Evolutionary conservation across 768 basidiomycete genomes (phyloP), one percentile per base, ranked within the genome.

Genomic region (Amanita pallidorosea): DNA sequence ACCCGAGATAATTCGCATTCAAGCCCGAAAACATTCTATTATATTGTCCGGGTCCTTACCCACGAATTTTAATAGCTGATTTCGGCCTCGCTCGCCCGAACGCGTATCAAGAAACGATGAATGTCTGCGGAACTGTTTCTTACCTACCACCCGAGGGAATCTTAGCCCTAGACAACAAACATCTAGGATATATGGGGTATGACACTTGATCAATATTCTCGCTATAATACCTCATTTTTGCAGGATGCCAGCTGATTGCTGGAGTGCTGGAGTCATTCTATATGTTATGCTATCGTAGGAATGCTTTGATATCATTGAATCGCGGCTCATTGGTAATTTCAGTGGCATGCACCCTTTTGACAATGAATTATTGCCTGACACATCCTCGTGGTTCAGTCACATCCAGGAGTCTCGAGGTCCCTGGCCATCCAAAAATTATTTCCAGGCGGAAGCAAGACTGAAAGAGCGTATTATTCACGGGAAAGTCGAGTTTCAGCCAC

Each of bases 171-270:
- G 85, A 89, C 57, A 72, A 84, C 56, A 83, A 82, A 56, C 72
- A 86, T 52, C 64, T 86, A 38, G 80, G 84, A 46, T 89, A 88
- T 56, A 65, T 73, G 25, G 76, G 76, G 77, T 75, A 58, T 34
- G 56, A 22, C 5, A 15, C 13, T 40, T 46, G 7, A 13, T 27
- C 31, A 2, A 38, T 33, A 8, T 6, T 13, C 22, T 13, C 27
- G n/a, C 36, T 4, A 47, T 35, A n/a, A 8, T 18, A 7, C 11
- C 45, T 55, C 20, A 54, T 12, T 42, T 17, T 11, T 36, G 36
- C 65, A 87, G 87, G 17, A 84, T 90, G 83, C 85, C 88, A n/a
- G 76, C 88, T 2, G 89, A 92, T 63, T 91, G 88, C 58, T 92
- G 89, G 89, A 89, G 88, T 57, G 77, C 84, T 11, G 89, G 89